Conservation (phyloP, 1,284 basidiomycete species). For the Sanghuangporus baumii region DNA sequence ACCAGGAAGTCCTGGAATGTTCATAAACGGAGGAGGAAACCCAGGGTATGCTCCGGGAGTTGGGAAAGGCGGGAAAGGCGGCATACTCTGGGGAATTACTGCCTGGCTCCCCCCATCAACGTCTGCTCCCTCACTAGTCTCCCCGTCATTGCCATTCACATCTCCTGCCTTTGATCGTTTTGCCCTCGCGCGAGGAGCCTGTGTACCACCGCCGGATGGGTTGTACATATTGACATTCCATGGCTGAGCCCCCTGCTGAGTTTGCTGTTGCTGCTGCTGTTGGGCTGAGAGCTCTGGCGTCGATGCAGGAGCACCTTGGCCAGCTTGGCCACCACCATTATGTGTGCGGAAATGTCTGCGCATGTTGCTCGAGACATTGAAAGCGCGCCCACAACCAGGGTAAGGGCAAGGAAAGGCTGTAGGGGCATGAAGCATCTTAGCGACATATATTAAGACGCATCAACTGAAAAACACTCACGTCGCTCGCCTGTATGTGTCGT, state of each 20-base stretch:
- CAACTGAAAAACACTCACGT: slow-evolving; percentile 42
- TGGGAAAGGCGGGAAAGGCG: not conserved
- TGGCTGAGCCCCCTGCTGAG: not conserved
- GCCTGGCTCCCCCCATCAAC: not conserved
- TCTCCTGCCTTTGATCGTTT: not conserved
- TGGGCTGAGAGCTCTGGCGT: not conserved
- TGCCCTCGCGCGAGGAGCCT: not conserved
- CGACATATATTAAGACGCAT: not conserved
- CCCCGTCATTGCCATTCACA: not conserved
- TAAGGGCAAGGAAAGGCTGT: slow-evolving; percentile 26
- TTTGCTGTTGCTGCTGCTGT: not conserved
- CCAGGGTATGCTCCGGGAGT: not conserved
- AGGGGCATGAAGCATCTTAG: not conserved
- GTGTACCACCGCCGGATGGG: not conserved
- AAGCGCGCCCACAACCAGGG: slow-evolving; percentile 35
- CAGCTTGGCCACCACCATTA: slow-evolving; percentile 13
- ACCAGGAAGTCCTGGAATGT: not conserved
- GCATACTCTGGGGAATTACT: not conserved
- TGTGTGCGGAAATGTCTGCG: slow-evolving; percentile 36
- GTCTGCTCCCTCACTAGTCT: not conserved
- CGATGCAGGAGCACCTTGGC: not conserved
- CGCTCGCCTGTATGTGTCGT: slow-evolving; percentile 80
- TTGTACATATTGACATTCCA: slow-evolving; percentile 1
- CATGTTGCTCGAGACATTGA: slow-evolving; percentile 42
- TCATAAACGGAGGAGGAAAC: slow-evolving; percentile 1